Conservation (phyloP, 2,329 filamentous ascomycete genomes). For the Trichoderma atrobrunneum region DNA sequence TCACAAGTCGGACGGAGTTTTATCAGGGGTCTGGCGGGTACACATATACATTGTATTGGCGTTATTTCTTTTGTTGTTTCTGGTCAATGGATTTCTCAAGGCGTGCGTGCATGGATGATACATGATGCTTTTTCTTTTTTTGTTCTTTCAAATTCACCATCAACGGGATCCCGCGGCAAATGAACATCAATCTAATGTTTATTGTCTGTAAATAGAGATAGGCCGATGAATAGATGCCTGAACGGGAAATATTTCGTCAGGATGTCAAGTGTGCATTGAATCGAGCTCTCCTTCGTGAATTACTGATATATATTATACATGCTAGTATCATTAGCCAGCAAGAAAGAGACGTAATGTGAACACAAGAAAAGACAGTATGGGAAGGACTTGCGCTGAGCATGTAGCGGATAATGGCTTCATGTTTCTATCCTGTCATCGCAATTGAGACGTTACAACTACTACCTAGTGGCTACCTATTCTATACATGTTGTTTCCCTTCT, state of each 20-base stretch:
- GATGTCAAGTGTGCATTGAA: background rate
- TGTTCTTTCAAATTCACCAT: background rate
- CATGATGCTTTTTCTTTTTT: background rate
- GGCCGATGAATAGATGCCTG: conserved; percentile 3
- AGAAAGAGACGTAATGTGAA: too few relatives aligned
- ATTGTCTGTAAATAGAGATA: background rate
- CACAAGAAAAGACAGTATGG: too few relatives aligned
- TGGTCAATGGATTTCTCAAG: background rate
- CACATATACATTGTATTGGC: conserved; percentile 7
- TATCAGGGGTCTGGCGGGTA: background rate
- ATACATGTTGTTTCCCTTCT: background rate
- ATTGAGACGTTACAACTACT: background rate
- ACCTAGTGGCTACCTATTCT: background rate
- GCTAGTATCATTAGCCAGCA: too few relatives aligned
- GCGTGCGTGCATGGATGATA: background rate
- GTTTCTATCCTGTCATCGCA: background rate
- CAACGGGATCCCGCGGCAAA: background rate
- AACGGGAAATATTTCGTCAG: background rate
- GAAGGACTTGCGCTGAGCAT: background rate
- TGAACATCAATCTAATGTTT: background rate
- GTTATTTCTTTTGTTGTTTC: background rate
- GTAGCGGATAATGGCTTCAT: background rate
- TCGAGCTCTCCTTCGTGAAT: background rate
- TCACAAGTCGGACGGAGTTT: conserved; percentile 8
- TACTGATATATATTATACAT: background rate